Percentiles rank a stretch among this genome's conserved stretches.
These are phyloP conservation scores for Scedosporium aurantiacum DNA, from an alignment of 2,329 filamentous ascomycete genomes.

Conservation along the genomic window DNA sequence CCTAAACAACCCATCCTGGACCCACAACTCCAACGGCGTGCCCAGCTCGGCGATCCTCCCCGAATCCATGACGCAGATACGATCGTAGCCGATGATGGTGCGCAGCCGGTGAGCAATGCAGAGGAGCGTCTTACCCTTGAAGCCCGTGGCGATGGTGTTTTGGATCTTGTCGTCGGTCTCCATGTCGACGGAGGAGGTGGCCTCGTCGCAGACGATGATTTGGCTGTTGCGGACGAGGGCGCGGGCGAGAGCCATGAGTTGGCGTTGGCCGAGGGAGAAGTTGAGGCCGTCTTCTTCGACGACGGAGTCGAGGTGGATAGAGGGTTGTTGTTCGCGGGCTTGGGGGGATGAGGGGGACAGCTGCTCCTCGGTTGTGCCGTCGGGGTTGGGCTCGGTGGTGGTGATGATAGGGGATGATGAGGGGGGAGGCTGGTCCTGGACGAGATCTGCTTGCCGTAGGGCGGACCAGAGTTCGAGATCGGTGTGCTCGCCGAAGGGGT, in stretches of 20 bases:
- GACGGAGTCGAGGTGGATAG: slow-evolving; percentile 70
- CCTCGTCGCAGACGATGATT: slow-evolving; percentile 96
- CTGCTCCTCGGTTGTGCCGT: background rate
- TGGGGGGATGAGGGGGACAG: slow-evolving; percentile 14
- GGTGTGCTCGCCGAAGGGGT: slow-evolving; percentile 68
- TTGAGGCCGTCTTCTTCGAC: slow-evolving; percentile 95
- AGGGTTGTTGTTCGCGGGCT: slow-evolving; percentile 15
- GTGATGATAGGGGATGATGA: slow-evolving; percentile 11
- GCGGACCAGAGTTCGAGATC: slow-evolving; percentile 71
- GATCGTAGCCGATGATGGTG: slow-evolving; percentile 88
- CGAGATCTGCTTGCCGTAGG: slow-evolving; percentile 64
- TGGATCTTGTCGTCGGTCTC: slow-evolving; percentile 97
- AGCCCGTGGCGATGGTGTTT: slow-evolving; percentile 71
- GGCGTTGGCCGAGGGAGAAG: slow-evolving; percentile 88
- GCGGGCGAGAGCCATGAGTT: slow-evolving; percentile 87
- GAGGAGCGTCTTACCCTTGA: slow-evolving; percentile 75
- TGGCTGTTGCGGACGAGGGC: slow-evolving; percentile 78
- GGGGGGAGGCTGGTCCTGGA: slow-evolving; percentile 35
- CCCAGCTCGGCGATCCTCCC: slow-evolving; percentile 82
- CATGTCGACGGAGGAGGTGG: slow-evolving; percentile 86
- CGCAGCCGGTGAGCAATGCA: slow-evolving; percentile 88
- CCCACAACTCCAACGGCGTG: slow-evolving; percentile 61
- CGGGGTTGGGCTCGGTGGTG: slow-evolving; percentile 18
- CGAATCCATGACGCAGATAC: slow-evolving; percentile 92
- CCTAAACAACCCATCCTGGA: slow-evolving; percentile 64